Base-by-base conservation (phyloP, 73 alveolate species). In the Loxodes magnus region DNA sequence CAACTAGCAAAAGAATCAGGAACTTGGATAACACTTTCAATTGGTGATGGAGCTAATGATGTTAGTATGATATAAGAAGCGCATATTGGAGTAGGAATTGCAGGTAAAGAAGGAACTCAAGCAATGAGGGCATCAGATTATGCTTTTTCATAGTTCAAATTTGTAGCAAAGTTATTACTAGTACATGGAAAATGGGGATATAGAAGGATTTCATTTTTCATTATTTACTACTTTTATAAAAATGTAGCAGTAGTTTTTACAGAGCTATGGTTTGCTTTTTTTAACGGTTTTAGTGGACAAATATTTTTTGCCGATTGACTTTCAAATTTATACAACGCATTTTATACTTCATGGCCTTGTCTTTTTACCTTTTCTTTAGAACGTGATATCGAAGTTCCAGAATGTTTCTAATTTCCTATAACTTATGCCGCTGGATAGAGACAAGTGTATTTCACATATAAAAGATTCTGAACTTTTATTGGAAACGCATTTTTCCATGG, bases 11-110 rank as follows among this genome's bases (percentile, higher is more conserved):
- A 74, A 36, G 30, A 12, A 14, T 31, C 36, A 17, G 50, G 53
- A 7, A 57, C 75, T 4, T 51, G 74, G n/a, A 49, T 62, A 33
- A 79, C 89, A 9, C 43, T 67, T 5, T 67, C 90, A 10, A 87
- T 93, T 27, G 99, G 99, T 17, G 99, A 93, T 72, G 99, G 99
- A 39, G 99, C 96, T 5, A 93, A 94, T 84, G 99, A 90, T 67
- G 97, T 94, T 19, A 86, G 96, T 3, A 90, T 90, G 99, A 76
- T 94, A 28, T 42, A 63, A 70, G 83, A 79, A 52, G 87, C 93
- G 12, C 78, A 79, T 35, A 59, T 79, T 1, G 93, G 93, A 15
- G 77, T 88, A 4, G 97, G 97, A 4, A 77, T 88, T 19, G 62
- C 77, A 37, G 97, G 97, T 5, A 71, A 71, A 52, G 97, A 88